Base-by-base conservation (phyloP, 2,329 filamentous ascomycete genomes). In the Trichoderma lentiforme region DNA sequence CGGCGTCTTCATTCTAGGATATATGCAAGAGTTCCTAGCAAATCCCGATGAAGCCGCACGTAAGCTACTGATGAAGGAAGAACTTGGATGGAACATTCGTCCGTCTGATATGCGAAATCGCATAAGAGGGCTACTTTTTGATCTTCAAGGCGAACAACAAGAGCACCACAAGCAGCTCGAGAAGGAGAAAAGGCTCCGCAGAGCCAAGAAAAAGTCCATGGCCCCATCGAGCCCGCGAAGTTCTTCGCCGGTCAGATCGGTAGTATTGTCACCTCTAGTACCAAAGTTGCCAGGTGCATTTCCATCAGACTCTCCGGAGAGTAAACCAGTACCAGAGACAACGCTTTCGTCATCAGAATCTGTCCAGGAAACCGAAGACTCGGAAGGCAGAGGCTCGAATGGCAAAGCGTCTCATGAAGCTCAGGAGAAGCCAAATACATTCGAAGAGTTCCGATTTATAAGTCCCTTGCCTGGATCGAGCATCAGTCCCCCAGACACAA, bases 1-100 rank as follows among this genome's bases (percentile, higher is more conserved):
- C 77, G 96, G 96, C 9, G 84, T 98, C 0, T 99, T 92, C 76
- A 84, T 98, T 3, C 84, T 98, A 4, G 92, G 91, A 3, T 99
- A 98, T 77, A 86, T 97, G 68, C 88, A 94, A 74, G 90, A 92
- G 74, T 97, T 99, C 74, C 86, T 97, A 18, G 86, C 89, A 67
- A 83, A 93, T 72, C 95, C 95, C 0, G 89, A 93, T 74, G 80
- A 79, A 0, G 96, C 97, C 75, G 85, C 93, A 18, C 82, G 83
- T 24, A 90, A 88, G 73, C 83, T 97, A 21, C 83, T 97, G 6
- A 86, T 85, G 30, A 88, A 86, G 53, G 86, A 92, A 75, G 65
- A 77, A 5, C 79, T 83, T 2, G 76, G 79, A 0, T 89, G 87
- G 85, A 73, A 82, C 11, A 88, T 94, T 78, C 83, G 89, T 36